Base-by-base conservation (phyloP, 805 yeast genomes). In the Lipomyces chichibuensis region DNA sequence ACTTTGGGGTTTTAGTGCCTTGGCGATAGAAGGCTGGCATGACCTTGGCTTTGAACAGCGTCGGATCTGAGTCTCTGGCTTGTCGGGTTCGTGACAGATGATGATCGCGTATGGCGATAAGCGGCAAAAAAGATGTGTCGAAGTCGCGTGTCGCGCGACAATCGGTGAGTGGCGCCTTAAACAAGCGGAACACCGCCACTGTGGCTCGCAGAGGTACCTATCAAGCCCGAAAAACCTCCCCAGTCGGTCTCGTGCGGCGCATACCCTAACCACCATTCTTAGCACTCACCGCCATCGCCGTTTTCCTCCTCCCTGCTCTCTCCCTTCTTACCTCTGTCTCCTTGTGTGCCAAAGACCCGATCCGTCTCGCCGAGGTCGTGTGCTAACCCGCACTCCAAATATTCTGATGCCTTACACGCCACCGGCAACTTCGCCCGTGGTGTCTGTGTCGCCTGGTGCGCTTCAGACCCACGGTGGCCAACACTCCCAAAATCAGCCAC, bases 381-480 rank as follows among this genome's bases (percentile, higher is more conserved):
- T 32, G n/a, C 63, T 35, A 13, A 59, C 25, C 53, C 58, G 43
- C 17, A 5, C 39, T 51, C 57, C 55, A 51, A 57, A 52, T 25
- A 33, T 8, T 11, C 20, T 32, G n/a, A 68, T 68, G 71, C 71
- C 71, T 20, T 68, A 68, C 65, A 68, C 71, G 17, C 71, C 71
- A 59, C 71, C 71, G 58, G 65, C 69, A 33, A 29, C 67, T 37
- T 51, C 66, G 39, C 59, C 70, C 52, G 64, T 59, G 54, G 57
- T 57, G 59, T 53, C 70, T 20, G 59, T 37, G 9, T 46, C 60
- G 60, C 53, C 57, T 8, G 57, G 43, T n/a, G 52, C 60, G 25
- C 43, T 59, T 29, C 60, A 53, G 37, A 37, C 57, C 35, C 65
- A 53, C 51, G 49, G 20, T 43, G 23, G 23, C 49, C 49, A 43